Percentiles rank a stretch among this genome's conserved stretches.
These are phyloP conservation scores for Combretum micranthum DNA, from an alignment of 345 rosid species.

Conservation along the genomic window DNA sequence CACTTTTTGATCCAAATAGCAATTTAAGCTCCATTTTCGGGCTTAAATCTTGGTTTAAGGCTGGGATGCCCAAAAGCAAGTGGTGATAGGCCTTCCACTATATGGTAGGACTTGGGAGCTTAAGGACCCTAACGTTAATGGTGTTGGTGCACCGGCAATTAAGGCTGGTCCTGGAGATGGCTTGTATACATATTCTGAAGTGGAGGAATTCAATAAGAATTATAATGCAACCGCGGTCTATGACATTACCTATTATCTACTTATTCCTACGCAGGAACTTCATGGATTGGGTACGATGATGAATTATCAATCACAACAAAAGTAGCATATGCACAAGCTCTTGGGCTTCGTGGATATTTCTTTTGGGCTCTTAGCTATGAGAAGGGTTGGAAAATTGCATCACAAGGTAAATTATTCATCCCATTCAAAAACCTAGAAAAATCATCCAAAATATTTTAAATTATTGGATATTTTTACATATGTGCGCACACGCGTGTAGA, in stretches of 20 bases:
- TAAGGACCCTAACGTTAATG: constrained; percentile 31
- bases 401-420: constrained; percentile 21
- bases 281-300: constrained; percentile 45
- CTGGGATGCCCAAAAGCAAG: constrained; percentile 19
- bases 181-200: constrained; percentile 1
- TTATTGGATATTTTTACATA: no score
- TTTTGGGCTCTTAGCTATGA: constrained; percentile 50
- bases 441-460: no score
- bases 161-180: constrained; percentile 33
- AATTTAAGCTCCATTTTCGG: constrained; percentile 49
- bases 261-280: constrained; percentile 28
- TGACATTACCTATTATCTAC: constrained; percentile 35
- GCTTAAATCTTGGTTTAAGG: constrained; percentile 38
- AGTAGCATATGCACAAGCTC: constrained; percentile 35
- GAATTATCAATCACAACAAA: constrained; percentile 21
- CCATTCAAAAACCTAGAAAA: neutral
- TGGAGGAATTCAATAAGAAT: constrained; percentile 29
- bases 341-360: constrained; percentile 57
- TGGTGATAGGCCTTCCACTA: constrained; percentile 53
- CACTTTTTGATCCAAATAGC: constrained; percentile 35
- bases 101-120: constrained; percentile 49
- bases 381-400: constrained; percentile 32
- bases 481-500: no score
- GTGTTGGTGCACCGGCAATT: constrained; percentile 33
- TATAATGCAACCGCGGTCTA: constrained; percentile 24